These are phyloP conservation scores for Fragosphaeria purpurea DNA, from an alignment of 2,329 filamentous ascomycete genomes.

Conservation along the genomic window DNA sequence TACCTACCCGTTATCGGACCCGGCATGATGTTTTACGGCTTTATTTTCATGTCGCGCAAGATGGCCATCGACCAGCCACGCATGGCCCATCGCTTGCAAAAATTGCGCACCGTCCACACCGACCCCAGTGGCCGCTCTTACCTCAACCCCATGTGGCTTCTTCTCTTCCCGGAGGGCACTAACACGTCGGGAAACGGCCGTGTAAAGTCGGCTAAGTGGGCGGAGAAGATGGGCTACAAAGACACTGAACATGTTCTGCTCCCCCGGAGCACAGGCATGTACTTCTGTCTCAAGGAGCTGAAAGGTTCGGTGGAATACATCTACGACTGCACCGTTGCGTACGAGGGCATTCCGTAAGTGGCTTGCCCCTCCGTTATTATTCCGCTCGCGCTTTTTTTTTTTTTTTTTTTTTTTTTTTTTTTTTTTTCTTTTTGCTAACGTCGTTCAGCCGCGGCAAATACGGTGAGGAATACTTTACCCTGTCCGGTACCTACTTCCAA, in stretches of 20 bases:
- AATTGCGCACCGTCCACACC: conserved; percentile 50
- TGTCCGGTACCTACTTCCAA: conserved; percentile 79
- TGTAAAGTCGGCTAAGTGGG: conserved; percentile 63
- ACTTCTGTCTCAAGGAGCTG: conserved; percentile 69
- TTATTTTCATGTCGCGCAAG: conserved; percentile 86
- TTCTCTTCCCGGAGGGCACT: conserved; percentile 81
- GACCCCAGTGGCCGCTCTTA: conserved; percentile 45
- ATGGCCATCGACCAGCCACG: conserved; percentile 70
- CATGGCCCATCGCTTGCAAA: conserved; percentile 62
- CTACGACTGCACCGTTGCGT: conserved; percentile 90
- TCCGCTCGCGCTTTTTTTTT: not conserved
- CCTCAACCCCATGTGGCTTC: conserved; percentile 76
- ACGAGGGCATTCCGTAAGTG: conserved; percentile 84
- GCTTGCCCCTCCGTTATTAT: not conserved
- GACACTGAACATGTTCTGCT: conserved; percentile 67
- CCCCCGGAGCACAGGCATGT: conserved; percentile 70
- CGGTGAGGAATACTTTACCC: conserved; percentile 83
- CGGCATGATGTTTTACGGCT: conserved; percentile 78
- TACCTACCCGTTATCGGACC: conserved; percentile 70
- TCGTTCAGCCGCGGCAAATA: conserved; percentile 58
- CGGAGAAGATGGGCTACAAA: conserved; percentile 61
- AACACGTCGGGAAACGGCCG: conserved; percentile 65
- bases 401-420: not conserved
- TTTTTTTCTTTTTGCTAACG: conserved; percentile 5
- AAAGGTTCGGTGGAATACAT: conserved; percentile 67